Percentiles rank a stretch among this genome's conserved stretches.
Conservation (phyloP, 371 early-diverging fungal genomes). For the Haplosporangium sp. region DNA sequence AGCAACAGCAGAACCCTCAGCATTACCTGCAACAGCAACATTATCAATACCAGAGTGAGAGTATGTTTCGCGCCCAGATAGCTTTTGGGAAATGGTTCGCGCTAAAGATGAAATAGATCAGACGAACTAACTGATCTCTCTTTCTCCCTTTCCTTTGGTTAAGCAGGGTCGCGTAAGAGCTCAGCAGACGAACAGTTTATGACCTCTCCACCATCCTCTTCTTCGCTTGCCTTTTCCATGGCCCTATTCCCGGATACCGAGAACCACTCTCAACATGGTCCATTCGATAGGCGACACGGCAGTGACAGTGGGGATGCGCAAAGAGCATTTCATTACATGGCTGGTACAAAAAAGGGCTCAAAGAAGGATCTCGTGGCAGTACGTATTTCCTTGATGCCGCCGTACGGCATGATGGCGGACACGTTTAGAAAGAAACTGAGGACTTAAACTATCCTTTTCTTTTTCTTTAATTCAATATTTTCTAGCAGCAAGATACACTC, state of each 20-base stretch:
- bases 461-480: not conserved
- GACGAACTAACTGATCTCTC: not conserved
- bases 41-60: conserved; percentile 11
- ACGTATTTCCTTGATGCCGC: not conserved
- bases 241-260: conserved; percentile 33
- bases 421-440: not conserved
- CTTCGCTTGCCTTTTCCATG: conserved; percentile 18
- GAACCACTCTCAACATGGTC: conserved; percentile 11
- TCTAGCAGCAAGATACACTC: conserved; percentile 2
- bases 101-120: no score
- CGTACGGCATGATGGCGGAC: no score
- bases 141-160: not conserved
- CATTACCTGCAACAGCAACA: conserved; percentile 15
- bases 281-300: conserved; percentile 21
- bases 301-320: conserved; percentile 28
- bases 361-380: conserved; percentile 9
- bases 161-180: conserved; percentile 34
- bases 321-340: conserved; percentile 25
- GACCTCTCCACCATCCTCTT: conserved; percentile 8
- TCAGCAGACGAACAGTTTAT: conserved; percentile 32
- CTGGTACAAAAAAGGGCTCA: conserved; percentile 29
- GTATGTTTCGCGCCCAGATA: conserved; percentile 5
- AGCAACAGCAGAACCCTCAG: conserved; percentile 2
- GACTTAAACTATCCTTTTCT: not conserved
- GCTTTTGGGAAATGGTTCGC: no score